These are phyloP conservation scores for Candida andamanensis DNA, from an alignment of 805 yeast genomes.

Conservation along the genomic window DNA sequence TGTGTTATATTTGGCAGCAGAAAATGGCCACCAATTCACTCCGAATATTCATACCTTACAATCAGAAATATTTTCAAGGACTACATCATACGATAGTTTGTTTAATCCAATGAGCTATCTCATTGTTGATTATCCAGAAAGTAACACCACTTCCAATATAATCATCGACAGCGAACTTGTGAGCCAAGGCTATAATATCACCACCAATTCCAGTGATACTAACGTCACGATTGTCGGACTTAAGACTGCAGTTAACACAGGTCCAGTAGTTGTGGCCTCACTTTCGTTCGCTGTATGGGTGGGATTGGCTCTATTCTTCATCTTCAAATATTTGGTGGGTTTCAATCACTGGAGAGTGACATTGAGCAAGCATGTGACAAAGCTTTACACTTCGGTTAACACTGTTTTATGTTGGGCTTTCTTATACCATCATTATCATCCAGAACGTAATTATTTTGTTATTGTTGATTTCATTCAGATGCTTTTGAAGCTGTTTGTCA, in stretches of 20 bases:
- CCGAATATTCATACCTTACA: constrained; percentile 13
- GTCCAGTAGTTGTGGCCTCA: constrained; percentile 24
- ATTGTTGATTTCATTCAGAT: constrained; percentile 29
- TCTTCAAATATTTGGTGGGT: constrained; percentile 22
- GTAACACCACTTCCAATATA: neutral
- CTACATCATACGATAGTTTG: constrained; percentile 21
- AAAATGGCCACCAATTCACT: constrained; percentile 9
- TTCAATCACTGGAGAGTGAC: constrained; percentile 14
- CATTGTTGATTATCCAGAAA: too few relatives aligned
- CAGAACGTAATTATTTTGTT: constrained; percentile 35
- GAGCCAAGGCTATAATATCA: too few relatives aligned
- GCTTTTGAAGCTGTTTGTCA: constrained; percentile 33
- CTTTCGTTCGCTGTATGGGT: constrained; percentile 24
- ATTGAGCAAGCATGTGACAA: constrained; percentile 17
- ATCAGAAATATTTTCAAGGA: constrained; percentile 19
- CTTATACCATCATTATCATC: constrained; percentile 40
- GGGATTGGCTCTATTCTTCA: constrained; percentile 15
- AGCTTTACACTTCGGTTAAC: constrained; percentile 44
- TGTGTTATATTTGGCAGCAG: constrained; percentile 17
- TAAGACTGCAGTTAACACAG: neutral
- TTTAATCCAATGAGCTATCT: constrained; percentile 12
- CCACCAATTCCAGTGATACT: neutral
- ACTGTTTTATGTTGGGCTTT: constrained; percentile 44
- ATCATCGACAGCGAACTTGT: constrained; percentile 2
- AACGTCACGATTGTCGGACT: neutral